Evolutionary conservation across 495 filamentous ascomycete species (phyloP).

Genomic region (Aspergillus cristatus): DNA sequence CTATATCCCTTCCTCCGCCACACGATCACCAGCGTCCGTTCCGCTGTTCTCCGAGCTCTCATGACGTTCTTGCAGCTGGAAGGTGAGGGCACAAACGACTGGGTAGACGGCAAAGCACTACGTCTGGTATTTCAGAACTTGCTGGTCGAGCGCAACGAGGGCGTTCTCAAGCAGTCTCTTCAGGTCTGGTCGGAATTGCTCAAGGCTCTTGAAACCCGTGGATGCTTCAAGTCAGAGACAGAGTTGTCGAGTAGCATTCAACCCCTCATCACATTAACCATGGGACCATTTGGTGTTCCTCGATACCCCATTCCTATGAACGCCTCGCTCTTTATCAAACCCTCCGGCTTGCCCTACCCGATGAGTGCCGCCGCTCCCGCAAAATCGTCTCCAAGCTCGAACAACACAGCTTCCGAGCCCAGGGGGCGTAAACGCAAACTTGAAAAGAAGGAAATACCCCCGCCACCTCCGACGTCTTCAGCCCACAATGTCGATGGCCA

Average conservation of each 20-base stretch:
- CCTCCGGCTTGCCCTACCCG: constrained; percentile 79
- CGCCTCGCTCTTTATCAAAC: constrained; percentile 76
- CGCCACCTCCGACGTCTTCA: constrained; percentile 40
- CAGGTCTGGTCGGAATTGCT: constrained; percentile 81
- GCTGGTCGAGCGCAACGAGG: constrained; percentile 82
- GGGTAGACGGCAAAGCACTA: constrained; percentile 84
- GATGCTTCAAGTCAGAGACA: constrained; percentile 57
- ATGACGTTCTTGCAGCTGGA: constrained; percentile 86
- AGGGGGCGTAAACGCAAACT: constrained; percentile 73
- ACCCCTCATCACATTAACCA: constrained; percentile 65
- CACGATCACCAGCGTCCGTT: constrained; percentile 90
- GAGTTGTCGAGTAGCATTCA: constrained; percentile 51
- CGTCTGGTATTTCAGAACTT: constrained; percentile 91
- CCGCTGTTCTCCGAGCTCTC: constrained; percentile 84
- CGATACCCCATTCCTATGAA: constrained; percentile 88
- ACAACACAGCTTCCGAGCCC: constrained; percentile 11
- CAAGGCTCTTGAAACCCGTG: constrained; percentile 48
- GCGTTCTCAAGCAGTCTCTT: constrained; percentile 66
- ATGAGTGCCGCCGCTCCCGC: constrained; percentile 38
- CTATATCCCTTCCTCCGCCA: constrained; percentile 95
- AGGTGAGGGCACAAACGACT: constrained; percentile 73
- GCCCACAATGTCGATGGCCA: constrained; percentile 93
- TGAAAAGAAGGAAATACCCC: constrained; percentile 62
- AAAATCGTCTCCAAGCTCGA: constrained; percentile 48
- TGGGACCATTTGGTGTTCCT: constrained; percentile 86